These are phyloP conservation scores for Pueraria montana DNA, from an alignment of 306 rosid species.

Conservation along the genomic window DNA sequence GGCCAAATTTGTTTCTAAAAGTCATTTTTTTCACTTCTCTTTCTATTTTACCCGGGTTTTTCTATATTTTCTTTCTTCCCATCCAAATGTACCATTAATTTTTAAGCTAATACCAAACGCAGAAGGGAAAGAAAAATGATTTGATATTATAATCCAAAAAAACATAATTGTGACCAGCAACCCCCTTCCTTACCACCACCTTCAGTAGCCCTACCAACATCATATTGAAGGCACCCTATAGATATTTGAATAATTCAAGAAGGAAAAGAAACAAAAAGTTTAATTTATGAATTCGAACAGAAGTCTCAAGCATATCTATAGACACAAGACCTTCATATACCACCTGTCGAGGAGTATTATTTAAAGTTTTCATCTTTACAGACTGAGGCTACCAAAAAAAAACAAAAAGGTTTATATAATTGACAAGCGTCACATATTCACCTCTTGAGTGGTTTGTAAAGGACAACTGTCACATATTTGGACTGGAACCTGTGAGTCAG, in stretches of 20 bases:
- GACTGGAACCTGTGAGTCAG: slow-evolving; percentile 88
- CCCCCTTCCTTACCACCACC: background rate
- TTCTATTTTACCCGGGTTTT: background rate
- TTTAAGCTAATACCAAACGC: background rate
- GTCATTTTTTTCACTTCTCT: background rate
- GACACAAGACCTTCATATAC: slow-evolving; percentile 52
- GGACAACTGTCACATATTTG: slow-evolving; percentile 92
- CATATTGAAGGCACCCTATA: background rate
- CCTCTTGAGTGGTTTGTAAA: slow-evolving; percentile 87
- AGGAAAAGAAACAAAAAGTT: slow-evolving; percentile 19
- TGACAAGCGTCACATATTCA: slow-evolving; percentile 61
- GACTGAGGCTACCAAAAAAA: slow-evolving; percentile 55
- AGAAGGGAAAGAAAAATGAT: background rate
- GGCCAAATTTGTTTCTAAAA: background rate
- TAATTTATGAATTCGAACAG: slow-evolving; percentile 42
- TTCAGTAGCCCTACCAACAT: slow-evolving; percentile 19
- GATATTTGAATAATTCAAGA: slow-evolving; percentile 30
- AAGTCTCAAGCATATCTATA: slow-evolving; percentile 50
- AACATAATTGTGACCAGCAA: background rate
- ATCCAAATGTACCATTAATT: background rate
- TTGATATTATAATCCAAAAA: background rate
- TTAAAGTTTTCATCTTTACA: slow-evolving; percentile 61
- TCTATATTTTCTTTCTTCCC: background rate
- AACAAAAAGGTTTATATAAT: slow-evolving; percentile 13
- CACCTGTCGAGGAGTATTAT: slow-evolving; percentile 44